Evolutionary conservation across 2,329 filamentous ascomycete genomes (phyloP), one percentile per base, ranked within the genome.

Genomic region (Colletotrichum karsti): DNA sequence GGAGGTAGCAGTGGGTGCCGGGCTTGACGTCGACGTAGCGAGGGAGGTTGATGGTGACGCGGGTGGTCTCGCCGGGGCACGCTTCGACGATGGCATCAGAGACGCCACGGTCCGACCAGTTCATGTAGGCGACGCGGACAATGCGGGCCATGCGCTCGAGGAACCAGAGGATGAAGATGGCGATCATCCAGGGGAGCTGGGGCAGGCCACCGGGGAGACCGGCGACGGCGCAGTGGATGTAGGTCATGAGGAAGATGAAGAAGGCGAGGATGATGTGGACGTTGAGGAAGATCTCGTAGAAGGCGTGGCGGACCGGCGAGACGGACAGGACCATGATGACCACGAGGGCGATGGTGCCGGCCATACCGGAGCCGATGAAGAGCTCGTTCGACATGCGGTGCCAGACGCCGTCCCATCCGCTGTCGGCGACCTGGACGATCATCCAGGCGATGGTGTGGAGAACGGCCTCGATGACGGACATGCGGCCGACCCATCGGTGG

Each of bases 201-300:
- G 92, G 87, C 5, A 94, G 86, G 12, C 87, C 85, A 61, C 93
- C 90, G 13, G 88, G 79, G 33, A 94, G 82, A 4, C 84, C 79
- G 28, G 93, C 88, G 9, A 92, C 83, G 48, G 88, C 84, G 74
- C 93, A 90, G 82, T 98, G 96, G 39, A 95, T 83, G 87, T 91
- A 96, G 8, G 95, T 90, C 74, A 90, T 91, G 63, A 88, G 84
- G 56, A 98, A 87, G 53, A 85, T 83, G 60, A 93, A 76, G 37
- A 91, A 79, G 41, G 91, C 94, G 56, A 97, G 82, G 39, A 93
- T 78, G 73, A 97, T 94, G 81, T 98, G 96, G 30, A 92, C 81
- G 77, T 93, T 93, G 73, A 98, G 87, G 82, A 99, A 99, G 1
- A 94, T 97, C 82, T 99, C 96, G 82, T 99, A 99, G 78, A 97